Conservation (phyloP, 768 basidiomycete species). For the Leccinum imitatum region DNA sequence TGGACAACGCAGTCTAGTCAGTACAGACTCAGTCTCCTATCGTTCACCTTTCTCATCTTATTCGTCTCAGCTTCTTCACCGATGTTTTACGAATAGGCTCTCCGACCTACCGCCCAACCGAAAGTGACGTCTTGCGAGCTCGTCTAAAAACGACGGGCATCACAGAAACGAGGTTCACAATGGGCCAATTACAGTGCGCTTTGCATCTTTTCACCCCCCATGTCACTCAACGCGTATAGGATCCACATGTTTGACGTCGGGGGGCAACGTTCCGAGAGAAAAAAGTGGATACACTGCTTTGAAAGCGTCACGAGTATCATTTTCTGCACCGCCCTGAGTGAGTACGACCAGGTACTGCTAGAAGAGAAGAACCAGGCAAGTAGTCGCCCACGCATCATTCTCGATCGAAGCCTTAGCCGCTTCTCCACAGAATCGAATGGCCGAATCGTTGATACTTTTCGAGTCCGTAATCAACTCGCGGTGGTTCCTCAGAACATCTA, state of each 20-base stretch:
- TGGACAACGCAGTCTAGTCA: constrained; percentile 92
- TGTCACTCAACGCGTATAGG: constrained; percentile 19
- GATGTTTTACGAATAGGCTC: constrained; percentile 82
- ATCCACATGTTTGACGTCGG: constrained; percentile 80
- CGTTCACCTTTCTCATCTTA: neutral
- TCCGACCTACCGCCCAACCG: constrained; percentile 79
- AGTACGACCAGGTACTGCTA: constrained; percentile 72
- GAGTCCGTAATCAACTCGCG: constrained; percentile 78
- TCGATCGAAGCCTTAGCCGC: neutral
- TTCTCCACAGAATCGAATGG: constrained; percentile 62
- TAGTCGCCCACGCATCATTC: neutral
- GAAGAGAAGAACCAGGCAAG: constrained; percentile 48
- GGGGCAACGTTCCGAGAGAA: constrained; percentile 77
- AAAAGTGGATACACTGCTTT: constrained; percentile 82
- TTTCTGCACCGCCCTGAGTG: constrained; percentile 72
- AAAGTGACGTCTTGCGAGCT: constrained; percentile 85
- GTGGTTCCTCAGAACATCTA: constrained; percentile 68
- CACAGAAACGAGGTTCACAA: constrained; percentile 78
- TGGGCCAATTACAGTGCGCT: constrained; percentile 61
- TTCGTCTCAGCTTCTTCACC: constrained; percentile 68
- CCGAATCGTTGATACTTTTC: constrained; percentile 71
- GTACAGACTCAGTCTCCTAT: constrained; percentile 27
- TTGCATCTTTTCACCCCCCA: fast-evolving
- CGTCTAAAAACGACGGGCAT: constrained; percentile 89
- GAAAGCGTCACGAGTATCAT: constrained; percentile 81